phyloP scores from a whole-genome alignment of 192 early-diverging fungal species.

The Coemansia erecta region DNA sequence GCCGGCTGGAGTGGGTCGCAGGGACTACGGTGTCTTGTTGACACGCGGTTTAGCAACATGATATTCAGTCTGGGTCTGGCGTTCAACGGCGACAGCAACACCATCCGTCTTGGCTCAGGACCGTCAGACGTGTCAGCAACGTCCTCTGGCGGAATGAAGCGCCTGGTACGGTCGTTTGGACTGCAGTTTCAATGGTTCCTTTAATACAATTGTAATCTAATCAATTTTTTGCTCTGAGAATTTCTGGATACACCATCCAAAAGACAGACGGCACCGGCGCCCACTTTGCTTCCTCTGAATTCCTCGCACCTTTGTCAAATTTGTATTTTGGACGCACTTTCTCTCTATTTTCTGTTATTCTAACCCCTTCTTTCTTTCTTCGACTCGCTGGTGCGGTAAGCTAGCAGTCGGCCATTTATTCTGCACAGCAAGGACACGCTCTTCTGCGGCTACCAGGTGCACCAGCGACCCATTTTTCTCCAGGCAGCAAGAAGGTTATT shows the following conservation, averaged over 20 bases:
- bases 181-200: conserved; percentile 51
- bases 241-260: no score
- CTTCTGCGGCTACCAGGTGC: background rate
- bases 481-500: no score
- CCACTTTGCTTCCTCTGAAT: no score
- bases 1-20: conserved; percentile 52
- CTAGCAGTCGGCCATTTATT: background rate
- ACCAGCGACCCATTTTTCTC: background rate
- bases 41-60: conserved; percentile 45
- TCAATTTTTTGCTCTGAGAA: no score
- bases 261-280: no score
- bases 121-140: background rate
- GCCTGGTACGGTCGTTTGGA: conserved; percentile 42
- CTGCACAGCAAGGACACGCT: background rate
- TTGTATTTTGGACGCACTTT: background rate
- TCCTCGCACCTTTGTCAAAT: no score
- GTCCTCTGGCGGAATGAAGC: conserved; percentile 16
- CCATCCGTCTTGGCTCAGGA: background rate
- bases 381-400: no score
- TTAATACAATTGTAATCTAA: background rate
- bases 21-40: conserved; percentile 36
- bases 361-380: conserved; percentile 1
- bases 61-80: conserved; percentile 44
- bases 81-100: conserved; percentile 8
- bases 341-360: background rate